Evolutionary conservation across 2,329 filamentous ascomycete genomes (phyloP).

Genomic region (Penicillium thymicola): DNA sequence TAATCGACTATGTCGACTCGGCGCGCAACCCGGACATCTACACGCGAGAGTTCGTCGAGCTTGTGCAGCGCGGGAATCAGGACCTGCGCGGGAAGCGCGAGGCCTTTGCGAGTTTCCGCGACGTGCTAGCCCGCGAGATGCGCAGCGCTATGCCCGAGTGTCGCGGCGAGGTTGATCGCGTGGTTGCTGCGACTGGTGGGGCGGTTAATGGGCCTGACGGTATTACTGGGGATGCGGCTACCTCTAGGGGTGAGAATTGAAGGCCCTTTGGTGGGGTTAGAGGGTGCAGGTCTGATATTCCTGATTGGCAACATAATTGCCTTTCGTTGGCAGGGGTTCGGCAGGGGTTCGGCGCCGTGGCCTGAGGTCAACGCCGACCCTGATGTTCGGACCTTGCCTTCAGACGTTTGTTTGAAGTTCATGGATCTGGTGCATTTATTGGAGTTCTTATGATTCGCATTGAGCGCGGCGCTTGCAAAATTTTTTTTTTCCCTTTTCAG

Average conservation of each 20-base stretch:
- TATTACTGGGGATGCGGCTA: neutral
- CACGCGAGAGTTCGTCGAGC: conserved; percentile 63
- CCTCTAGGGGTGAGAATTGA: neutral
- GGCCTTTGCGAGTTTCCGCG: conserved; percentile 57
- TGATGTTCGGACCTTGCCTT: neutral
- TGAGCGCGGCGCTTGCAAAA: neutral
- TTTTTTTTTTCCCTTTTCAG: neutral
- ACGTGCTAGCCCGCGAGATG: conserved; percentile 58
- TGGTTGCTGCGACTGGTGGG: conserved; percentile 44
- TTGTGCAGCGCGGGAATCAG: conserved; percentile 61
- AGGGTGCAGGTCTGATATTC: neutral
- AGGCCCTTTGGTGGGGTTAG: neutral
- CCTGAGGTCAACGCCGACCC: neutral
- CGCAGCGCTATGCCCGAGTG: conserved; percentile 57
- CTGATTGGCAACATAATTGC: neutral
- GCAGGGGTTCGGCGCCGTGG: neutral
- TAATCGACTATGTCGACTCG: conserved; percentile 61
- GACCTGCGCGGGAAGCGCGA: conserved; percentile 59
- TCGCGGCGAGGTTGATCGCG: conserved; percentile 50
- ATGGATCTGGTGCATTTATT: neutral
- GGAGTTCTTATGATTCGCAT: conserved; percentile 4
- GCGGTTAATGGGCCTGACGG: neutral
- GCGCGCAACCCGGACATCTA: conserved; percentile 66
- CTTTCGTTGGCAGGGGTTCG: neutral
- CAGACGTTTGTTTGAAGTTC: neutral